Percentiles rank a stretch among this genome's conserved stretches.
Conservation (phyloP, 129 eudicot species). For the Centaurea solstitialis region DNA sequence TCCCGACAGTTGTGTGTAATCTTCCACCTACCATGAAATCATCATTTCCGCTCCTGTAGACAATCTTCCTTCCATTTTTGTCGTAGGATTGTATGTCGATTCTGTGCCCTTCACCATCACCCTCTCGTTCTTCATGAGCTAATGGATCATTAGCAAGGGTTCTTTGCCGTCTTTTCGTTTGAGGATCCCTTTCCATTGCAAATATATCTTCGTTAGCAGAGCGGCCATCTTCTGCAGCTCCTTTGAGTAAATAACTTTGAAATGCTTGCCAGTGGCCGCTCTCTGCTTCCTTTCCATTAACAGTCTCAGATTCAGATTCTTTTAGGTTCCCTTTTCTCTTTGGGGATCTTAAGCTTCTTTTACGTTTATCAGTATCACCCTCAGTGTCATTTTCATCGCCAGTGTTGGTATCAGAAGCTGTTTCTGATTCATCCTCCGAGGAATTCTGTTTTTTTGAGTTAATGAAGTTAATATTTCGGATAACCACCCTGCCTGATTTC, state of each 20-base stretch:
- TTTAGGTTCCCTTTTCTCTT: constrained; percentile 45
- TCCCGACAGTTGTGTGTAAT: constrained; percentile 42
- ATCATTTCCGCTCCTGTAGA: constrained; percentile 44
- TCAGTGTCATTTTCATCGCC: constrained; percentile 36
- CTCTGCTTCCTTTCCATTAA: constrained; percentile 45
- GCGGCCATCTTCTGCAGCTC: constrained; percentile 56
- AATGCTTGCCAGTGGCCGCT: constrained; percentile 88
- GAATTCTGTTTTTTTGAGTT: constrained; percentile 59
- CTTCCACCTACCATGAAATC: constrained; percentile 47
- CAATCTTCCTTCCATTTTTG: constrained; percentile 51
- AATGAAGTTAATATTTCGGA: constrained; percentile 72
- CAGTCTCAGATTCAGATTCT: constrained; percentile 36
- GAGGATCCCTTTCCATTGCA: constrained; percentile 56
- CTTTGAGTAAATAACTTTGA: constrained; percentile 68
- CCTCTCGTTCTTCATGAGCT: constrained; percentile 36
- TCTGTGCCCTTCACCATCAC: constrained; percentile 22
- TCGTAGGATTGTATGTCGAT: constrained; percentile 46
- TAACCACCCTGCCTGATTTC: constrained; percentile 71
- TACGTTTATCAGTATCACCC: constrained; percentile 8
- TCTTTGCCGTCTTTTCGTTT: constrained; percentile 51
- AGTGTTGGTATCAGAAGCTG: constrained; percentile 50
- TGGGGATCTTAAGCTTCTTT: constrained; percentile 37
- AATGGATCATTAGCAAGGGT: constrained; percentile 49
- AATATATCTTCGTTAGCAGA: constrained; percentile 46
- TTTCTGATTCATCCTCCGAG: constrained; percentile 42